Evolutionary conservation across 2,329 filamentous ascomycete species (phyloP), one percentile per base, ranked within the genome.

Genomic region (Diaporthe citri): DNA sequence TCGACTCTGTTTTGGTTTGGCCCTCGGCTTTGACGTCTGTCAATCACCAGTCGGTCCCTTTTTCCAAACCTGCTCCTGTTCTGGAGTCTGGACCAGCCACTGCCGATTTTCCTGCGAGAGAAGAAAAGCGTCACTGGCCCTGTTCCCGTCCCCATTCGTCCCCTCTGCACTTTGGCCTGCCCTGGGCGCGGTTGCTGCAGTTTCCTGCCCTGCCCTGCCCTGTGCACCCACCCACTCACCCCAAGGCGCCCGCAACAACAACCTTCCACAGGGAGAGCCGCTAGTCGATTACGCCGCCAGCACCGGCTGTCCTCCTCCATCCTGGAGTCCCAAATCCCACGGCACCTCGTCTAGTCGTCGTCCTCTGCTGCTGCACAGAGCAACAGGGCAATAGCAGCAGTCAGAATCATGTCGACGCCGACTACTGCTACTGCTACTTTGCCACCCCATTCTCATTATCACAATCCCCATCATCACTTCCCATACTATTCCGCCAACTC

Each of bases 381-480:
- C 71, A 55, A 62, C 72, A 71, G 72, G 55, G 41, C 57, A 57
- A 46, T 55, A 66, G 72, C 72, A 34, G 66, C 66, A 74, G 75
- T 69, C 72, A 79, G 78, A 81, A 83, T 77, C 83, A 96, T 96
- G 94, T 96, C 94, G 88, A 95, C 94, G 79, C 94, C 94, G 79
- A 95, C 93, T 77, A 93, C 92, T 81, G 93, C 92, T 80, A 93
- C 93, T 83, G 92, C 92, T 81, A 93, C 92, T 79, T 88, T 94
- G 82, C 92, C 92, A 82, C 90, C 90, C 80, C 92, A 93, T 84
- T 90, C 92, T 84, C 89, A 90, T 77, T 89, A 89, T 81, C 91
- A 92, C 86, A 92, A 92, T 81, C 88, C 91, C 81, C 90, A 91
- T 80, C 88, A 87, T 76, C 84, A 87, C 78, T 83, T 86, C 76